Percentiles rank a stretch among this genome's conserved stretches.
Conservation (phyloP, 1,284 basidiomycete species). For the Cryptococcus neoformans region DNA sequence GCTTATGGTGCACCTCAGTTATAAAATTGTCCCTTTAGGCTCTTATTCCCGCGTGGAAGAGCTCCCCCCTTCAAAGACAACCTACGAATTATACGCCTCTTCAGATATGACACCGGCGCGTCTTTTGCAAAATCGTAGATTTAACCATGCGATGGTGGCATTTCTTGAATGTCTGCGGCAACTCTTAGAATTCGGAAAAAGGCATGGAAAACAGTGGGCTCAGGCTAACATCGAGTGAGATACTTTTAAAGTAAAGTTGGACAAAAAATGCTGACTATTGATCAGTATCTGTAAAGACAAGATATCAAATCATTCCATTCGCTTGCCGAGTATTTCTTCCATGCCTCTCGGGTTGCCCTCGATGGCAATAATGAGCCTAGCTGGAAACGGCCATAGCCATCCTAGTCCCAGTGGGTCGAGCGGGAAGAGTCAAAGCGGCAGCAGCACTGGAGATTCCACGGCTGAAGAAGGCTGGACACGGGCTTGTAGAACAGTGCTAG, state of each 20-base stretch:
- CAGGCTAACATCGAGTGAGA: conserved; percentile 60
- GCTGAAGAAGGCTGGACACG: conserved; percentile 91
- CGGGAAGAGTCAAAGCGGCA: background rate
- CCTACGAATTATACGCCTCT: conserved; percentile 70
- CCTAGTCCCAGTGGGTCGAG: background rate
- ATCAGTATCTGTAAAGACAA: conserved; percentile 79
- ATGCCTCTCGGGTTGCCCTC: conserved; percentile 52
- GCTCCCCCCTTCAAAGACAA: conserved; percentile 70
- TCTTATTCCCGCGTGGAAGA: conserved; percentile 89
- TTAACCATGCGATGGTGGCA: conserved; percentile 94
- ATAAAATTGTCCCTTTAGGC: conserved; percentile 84
- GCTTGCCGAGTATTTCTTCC: conserved; percentile 65
- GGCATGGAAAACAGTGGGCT: conserved; percentile 65
- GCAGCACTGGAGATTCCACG: conserved; percentile 7
- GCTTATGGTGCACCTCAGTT: conserved; percentile 53
- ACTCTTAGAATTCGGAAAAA: conserved; percentile 73
- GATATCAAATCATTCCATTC: conserved; percentile 92
- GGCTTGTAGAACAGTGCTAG: conserved; percentile 83
- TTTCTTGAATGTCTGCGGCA: conserved; percentile 93
- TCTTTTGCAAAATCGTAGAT: conserved; percentile 87
- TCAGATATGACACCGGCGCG: conserved; percentile 58
- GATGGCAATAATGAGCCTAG: conserved; percentile 45
- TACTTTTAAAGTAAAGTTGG: background rate
- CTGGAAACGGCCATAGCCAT: conserved; percentile 13
- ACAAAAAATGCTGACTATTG: background rate